Percentiles rank a stretch among this genome's conserved stretches.
These are phyloP conservation scores for Podospora pseudopauciseta DNA, from an alignment of 495 filamentous ascomycete genomes.

Conservation along the genomic window DNA sequence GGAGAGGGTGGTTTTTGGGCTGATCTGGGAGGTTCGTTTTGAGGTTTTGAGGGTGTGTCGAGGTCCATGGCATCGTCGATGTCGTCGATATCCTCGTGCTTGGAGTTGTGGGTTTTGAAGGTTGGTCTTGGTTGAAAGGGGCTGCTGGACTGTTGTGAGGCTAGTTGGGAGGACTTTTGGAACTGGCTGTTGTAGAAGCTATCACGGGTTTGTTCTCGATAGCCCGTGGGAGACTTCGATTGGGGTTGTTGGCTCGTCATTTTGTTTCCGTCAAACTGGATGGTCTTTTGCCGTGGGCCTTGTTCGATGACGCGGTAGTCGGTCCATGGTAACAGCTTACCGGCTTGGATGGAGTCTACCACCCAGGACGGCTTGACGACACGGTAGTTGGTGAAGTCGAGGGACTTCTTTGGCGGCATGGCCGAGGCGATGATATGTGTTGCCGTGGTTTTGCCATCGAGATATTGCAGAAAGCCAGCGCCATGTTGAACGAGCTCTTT, in stretches of 20 bases:
- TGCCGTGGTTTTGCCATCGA: conserved; percentile 88
- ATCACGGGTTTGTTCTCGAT: conserved; percentile 68
- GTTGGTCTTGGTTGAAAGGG: conserved; percentile 25
- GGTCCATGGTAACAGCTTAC: conserved; percentile 79
- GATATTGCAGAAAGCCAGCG: conserved; percentile 87
- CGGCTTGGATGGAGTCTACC: conserved; percentile 78
- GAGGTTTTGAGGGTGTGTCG: conserved; percentile 8
- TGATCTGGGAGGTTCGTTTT: not conserved
- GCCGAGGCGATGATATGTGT: conserved; percentile 93
- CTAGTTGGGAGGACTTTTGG: conserved; percentile 31
- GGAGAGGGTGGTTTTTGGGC: not conserved
- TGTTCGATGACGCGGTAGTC: conserved; percentile 79
- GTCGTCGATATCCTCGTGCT: conserved; percentile 16
- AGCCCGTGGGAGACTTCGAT: conserved; percentile 48
- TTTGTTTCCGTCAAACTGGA: conserved; percentile 62
- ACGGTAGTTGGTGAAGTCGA: conserved; percentile 79
- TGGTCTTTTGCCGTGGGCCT: conserved; percentile 69
- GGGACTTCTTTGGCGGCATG: conserved; percentile 84
- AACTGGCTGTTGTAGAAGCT: conserved; percentile 80
- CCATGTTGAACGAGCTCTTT: conserved; percentile 83
- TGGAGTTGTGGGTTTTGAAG: conserved; percentile 5
- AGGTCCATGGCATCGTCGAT: conserved; percentile 23
- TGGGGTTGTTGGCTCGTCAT: conserved; percentile 58
- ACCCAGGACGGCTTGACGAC: conserved; percentile 98
- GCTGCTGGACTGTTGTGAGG: conserved; percentile 17